Evolutionary conservation across 805 yeast species (phyloP), one percentile per base, ranked within the genome.

Genomic region (Ogataea salicorniae): DNA sequence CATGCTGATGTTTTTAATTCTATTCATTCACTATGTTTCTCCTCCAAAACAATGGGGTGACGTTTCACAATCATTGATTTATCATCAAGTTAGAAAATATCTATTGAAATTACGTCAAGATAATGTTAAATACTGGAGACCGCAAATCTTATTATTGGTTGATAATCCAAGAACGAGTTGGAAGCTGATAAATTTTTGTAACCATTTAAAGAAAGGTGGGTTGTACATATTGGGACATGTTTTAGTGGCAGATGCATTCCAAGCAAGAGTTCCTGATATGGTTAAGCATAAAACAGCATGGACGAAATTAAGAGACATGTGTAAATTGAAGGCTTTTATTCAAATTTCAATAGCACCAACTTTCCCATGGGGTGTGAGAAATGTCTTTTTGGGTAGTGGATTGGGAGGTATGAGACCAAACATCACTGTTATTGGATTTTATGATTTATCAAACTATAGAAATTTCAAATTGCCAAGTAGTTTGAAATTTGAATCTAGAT

Each of bases 11-110:
- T 70, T 83, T 16, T 68, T 94, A 39, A 86, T 94, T 56, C 61
- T 89, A 40, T 64, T 86, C 46, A 94, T 94, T 54, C 98, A 94
- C 63, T 89, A 90, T 60, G 76, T 81, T 43, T 86, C 96, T 11
- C 97, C 97, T 2, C 97, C 99, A 6, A 90, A 89, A 62, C 86
- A 91, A 34, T 94, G 97, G 91, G 99, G 99, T 34, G 99, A 94
- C 67, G 97, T 94, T 22, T 91, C 98, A 3, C 99, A 94, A 66
- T 81, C 91, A 38, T 74, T 94, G 51, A 92, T 94, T 43, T 94
- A 94, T 64, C 99, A 94, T 63, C 99, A 94, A 67, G 98, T 94
- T 11, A 73, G 99, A 55, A 94, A 94, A 62, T 94, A 94, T 61
- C 70, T 89, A 39, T 69, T 94, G 50, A 73, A 95, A 46, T 72